These are phyloP conservation scores for Martiniozyma asiatica DNA, from an alignment of 1,139 yeast genomes.

Conservation along the genomic window DNA sequence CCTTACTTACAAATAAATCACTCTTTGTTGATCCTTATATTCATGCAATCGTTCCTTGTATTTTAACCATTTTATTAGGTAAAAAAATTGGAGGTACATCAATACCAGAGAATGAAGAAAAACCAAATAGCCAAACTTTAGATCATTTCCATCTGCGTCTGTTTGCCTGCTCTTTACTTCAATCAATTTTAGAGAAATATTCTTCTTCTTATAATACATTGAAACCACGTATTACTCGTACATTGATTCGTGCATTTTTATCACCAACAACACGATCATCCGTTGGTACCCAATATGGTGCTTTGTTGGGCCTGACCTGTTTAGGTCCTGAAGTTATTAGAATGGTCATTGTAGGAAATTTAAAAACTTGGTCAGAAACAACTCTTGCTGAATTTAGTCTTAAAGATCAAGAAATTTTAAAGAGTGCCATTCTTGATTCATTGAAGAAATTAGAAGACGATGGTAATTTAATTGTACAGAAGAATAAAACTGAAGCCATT, in stretches of 20 bases:
- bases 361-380: conserved; percentile 59
- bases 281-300: conserved; percentile 86
- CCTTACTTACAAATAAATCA: conserved; percentile 73
- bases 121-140: conserved; percentile 1
- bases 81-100: conserved; percentile 65
- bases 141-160: conserved; percentile 46
- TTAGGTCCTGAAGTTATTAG: conserved; percentile 85
- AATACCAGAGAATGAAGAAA: conserved; percentile 10
- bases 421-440: conserved; percentile 45
- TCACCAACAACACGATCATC: conserved; percentile 38
- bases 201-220: conserved; percentile 83
- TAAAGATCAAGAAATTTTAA: conserved; percentile 27
- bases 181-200: conserved; percentile 63
- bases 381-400: conserved; percentile 30
- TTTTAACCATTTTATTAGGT: conserved; percentile 78
- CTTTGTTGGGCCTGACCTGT: conserved; percentile 72
- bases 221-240: conserved; percentile 89
- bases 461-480: conserved; percentile 17
- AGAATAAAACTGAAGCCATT: conserved; percentile 2
- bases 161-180: conserved; percentile 74
- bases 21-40: conserved; percentile 92
- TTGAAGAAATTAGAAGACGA: conserved; percentile 34
- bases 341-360: conserved; percentile 72
- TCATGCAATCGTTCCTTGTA: conserved; percentile 93
- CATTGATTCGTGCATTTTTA: conserved; percentile 79